Evolutionary conservation across 2,329 filamentous ascomycete genomes (phyloP).

Genomic region (Aspergillus sp.): DNA sequence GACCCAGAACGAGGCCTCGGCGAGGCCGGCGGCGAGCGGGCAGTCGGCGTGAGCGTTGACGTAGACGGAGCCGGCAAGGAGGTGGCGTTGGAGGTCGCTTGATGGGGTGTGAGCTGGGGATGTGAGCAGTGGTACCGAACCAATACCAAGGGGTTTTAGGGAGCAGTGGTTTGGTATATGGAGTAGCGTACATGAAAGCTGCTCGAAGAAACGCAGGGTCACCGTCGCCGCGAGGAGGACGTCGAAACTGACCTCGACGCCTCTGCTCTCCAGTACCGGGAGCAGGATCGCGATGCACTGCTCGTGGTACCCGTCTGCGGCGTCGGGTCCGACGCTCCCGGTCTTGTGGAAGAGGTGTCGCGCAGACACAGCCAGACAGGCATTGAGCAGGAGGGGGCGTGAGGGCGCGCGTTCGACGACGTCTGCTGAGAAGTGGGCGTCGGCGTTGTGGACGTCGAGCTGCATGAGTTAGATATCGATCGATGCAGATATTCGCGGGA

Average conservation of each 20-base stretch:
- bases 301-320: constrained; percentile 26
- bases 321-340: constrained; percentile 17
- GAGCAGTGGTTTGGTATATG: no score
- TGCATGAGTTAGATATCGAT: constrained; percentile 9
- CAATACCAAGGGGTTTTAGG: background rate
- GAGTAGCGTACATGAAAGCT: constrained; percentile 27
- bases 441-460: constrained; percentile 25
- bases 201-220: constrained; percentile 27
- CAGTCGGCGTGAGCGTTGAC: constrained; percentile 26
- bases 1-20: constrained; percentile 27
- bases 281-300: constrained; percentile 27
- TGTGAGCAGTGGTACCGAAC: constrained; percentile 4
- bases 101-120: constrained; percentile 21
- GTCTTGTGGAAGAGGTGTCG: constrained; percentile 25
- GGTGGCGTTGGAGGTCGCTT: constrained; percentile 25
- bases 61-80: constrained; percentile 27
- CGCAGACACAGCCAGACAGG: constrained; percentile 25
- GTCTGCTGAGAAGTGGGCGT: constrained; percentile 21
- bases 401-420: constrained; percentile 22
- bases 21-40: constrained; percentile 22
- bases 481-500: constrained; percentile 5
- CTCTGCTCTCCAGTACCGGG: constrained; percentile 21
- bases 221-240: constrained; percentile 26
- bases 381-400: constrained; percentile 23
- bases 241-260: constrained; percentile 23